These are phyloP conservation scores for Hibiscus trionum DNA, from an alignment of 345 rosid genomes.

Conservation along the genomic window DNA sequence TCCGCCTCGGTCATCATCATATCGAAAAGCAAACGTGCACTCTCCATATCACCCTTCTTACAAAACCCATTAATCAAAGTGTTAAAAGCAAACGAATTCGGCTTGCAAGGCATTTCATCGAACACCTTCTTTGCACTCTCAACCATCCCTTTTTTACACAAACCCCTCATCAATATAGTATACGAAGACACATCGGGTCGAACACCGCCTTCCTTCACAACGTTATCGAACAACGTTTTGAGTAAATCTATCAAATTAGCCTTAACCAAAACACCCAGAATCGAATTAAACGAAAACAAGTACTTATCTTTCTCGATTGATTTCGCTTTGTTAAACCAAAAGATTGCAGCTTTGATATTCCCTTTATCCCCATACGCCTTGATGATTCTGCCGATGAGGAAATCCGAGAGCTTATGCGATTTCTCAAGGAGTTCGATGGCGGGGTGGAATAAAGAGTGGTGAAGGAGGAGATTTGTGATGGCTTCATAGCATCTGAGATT, in stretches of 20 bases:
- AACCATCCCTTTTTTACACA: conserved; percentile 27
- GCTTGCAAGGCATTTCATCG: conserved; percentile 35
- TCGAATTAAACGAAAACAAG: conserved; percentile 27
- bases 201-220: conserved; percentile 15
- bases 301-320: conserved; percentile 14
- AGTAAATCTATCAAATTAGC: conserved; percentile 17
- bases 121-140: conserved; percentile 33
- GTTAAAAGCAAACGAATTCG: conserved; percentile 25
- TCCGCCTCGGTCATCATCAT: conserved; percentile 14
- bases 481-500: conserved; percentile 21
- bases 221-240: conserved; percentile 20
- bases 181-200: conserved; percentile 32
- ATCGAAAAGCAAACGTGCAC: conserved; percentile 14
- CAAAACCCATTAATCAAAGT: conserved; percentile 38
- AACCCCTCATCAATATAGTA: conserved; percentile 30
- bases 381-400: conserved; percentile 24
- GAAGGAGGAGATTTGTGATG: conserved; percentile 27
- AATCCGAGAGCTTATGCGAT: conserved; percentile 23
- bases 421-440: conserved; percentile 24
- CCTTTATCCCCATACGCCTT: conserved; percentile 27
- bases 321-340: conserved; percentile 31
- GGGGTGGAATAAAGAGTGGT: conserved; percentile 21
- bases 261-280: conserved; percentile 28
- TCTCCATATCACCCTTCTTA: conserved; percentile 30
- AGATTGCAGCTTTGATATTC: conserved; percentile 24